phyloP scores from a whole-genome alignment of 768 basidiomycete genomes.

The Leccinum rimulosum region DNA sequence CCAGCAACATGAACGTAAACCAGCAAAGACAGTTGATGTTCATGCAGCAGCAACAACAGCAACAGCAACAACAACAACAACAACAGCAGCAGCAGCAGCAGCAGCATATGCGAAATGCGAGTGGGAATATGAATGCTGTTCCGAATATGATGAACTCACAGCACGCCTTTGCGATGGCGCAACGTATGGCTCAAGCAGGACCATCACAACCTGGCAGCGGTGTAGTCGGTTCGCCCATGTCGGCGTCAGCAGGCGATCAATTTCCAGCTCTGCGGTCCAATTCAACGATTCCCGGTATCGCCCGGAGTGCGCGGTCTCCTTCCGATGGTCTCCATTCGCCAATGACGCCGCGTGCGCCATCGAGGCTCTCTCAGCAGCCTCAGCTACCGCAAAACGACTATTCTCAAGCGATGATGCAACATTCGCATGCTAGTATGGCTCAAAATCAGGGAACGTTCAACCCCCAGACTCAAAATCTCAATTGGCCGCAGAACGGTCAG shows the following conservation, averaged over 20 bases:
- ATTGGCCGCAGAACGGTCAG: slow-evolving; percentile 55
- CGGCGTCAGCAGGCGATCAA: slow-evolving; percentile 38
- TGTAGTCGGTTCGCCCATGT: slow-evolving; percentile 42
- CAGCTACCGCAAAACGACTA: slow-evolving; percentile 48
- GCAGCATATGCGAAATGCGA: slow-evolving; percentile 30
- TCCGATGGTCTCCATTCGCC: slow-evolving; percentile 55
- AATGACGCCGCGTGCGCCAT: slow-evolving; percentile 38
- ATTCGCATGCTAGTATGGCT: slow-evolving; percentile 32
- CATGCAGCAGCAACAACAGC: slow-evolving; percentile 30
- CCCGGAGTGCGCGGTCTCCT: slow-evolving; percentile 73
- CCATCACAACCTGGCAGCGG: slow-evolving; percentile 27
- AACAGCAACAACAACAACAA: slow-evolving; percentile 3
- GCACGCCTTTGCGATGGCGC: slow-evolving; percentile 39
- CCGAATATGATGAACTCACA: slow-evolving; percentile 35
- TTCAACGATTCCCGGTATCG: slow-evolving; percentile 67
- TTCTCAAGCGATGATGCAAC: slow-evolving; percentile 38
- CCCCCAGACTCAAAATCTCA: slow-evolving; percentile 40
- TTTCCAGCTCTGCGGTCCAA: slow-evolving; percentile 58
- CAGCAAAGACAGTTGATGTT: slow-evolving; percentile 49
- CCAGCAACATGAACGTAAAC: slow-evolving; percentile 26
- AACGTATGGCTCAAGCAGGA: slow-evolving; percentile 44
- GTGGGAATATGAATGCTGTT: slow-evolving; percentile 25
- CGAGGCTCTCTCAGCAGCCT: slow-evolving; percentile 39
- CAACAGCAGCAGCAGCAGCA: slow-evolving; percentile 14
- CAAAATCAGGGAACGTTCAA: slow-evolving; percentile 25